Conservation (phyloP, 805 yeast species). For the Kazachstania africana region DNA sequence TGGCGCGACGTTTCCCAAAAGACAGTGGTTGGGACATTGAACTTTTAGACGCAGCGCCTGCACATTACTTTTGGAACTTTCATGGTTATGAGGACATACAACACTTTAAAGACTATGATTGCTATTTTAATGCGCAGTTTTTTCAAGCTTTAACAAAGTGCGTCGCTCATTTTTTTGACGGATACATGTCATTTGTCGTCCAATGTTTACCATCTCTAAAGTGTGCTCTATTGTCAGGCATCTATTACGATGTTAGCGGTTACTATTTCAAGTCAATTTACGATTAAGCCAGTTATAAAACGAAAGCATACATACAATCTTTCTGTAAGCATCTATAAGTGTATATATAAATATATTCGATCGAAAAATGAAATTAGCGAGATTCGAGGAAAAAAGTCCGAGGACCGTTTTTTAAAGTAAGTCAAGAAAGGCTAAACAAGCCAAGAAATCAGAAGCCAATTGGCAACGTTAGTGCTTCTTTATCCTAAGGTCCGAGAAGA, state of each 20-base stretch:
- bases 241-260: constrained; percentile 27
- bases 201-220: constrained; percentile 26
- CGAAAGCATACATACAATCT: too few species aligned
- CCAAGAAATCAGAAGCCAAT: too few species aligned
- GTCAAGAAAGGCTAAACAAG: too few species aligned
- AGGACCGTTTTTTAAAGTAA: too few species aligned
- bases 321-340: too few species aligned
- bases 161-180: constrained; percentile 36
- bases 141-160: constrained; percentile 32
- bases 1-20: constrained; percentile 27
- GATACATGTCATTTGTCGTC: constrained; percentile 29
- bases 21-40: constrained; percentile 24
- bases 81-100: constrained; percentile 35
- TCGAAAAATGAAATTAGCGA: too few species aligned
- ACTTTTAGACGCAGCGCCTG: constrained; percentile 23
- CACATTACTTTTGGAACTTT: constrained; percentile 34
- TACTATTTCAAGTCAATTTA: too few species aligned
- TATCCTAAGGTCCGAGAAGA: too few species aligned
- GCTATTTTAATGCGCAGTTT: constrained; percentile 34
- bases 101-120: constrained; percentile 30
- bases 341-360: too few species aligned
- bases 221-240: constrained; percentile 30
- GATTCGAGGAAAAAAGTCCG: too few species aligned
- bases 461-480: too few species aligned
- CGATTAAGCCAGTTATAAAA: too few species aligned